These are phyloP conservation scores for Quercus phellos DNA, from an alignment of 331 rosid species.

Conservation along the genomic window DNA sequence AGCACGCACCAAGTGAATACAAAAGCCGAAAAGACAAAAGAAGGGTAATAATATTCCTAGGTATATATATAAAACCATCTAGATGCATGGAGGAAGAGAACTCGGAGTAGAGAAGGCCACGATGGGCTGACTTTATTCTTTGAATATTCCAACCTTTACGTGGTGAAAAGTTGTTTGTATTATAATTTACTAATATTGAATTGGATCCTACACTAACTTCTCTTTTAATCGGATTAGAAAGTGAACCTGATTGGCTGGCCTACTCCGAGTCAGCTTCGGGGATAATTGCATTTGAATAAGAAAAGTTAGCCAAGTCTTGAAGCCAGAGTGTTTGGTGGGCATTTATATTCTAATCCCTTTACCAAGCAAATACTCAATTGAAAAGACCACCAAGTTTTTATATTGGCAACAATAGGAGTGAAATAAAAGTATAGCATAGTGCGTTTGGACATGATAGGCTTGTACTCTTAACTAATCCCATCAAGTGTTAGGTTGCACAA, in stretches of 20 bases:
- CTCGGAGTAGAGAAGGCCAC: not conserved
- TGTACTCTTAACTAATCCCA: too few species aligned
- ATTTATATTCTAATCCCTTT: not conserved
- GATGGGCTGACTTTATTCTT: constrained; percentile 18
- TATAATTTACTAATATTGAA: constrained; percentile 9
- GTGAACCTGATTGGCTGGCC: constrained; percentile 27
- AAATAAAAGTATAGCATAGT: too few species aligned
- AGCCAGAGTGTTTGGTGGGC: constrained; percentile 19
- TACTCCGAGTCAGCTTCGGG: constrained; percentile 18
- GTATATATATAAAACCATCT: constrained; percentile 13
- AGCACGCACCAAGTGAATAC: constrained; percentile 30
- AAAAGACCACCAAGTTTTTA: too few species aligned
- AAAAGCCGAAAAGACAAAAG: constrained; percentile 36
- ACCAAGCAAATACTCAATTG: too few species aligned
- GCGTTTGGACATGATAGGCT: too few species aligned
- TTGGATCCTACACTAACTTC: constrained; percentile 29
- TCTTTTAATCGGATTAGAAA: constrained; percentile 24
- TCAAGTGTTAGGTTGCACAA: too few species aligned
- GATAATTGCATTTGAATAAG: constrained; percentile 14
- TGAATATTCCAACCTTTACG: constrained; percentile 35
- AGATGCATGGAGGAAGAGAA: not conserved
- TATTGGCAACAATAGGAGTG: too few species aligned
- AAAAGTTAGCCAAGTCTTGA: constrained; percentile 15
- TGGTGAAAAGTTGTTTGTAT: constrained; percentile 14
- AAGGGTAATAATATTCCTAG: constrained; percentile 29